Conservation (phyloP, 2,329 filamentous ascomycete genomes). For the Passalora sequoiae region DNA sequence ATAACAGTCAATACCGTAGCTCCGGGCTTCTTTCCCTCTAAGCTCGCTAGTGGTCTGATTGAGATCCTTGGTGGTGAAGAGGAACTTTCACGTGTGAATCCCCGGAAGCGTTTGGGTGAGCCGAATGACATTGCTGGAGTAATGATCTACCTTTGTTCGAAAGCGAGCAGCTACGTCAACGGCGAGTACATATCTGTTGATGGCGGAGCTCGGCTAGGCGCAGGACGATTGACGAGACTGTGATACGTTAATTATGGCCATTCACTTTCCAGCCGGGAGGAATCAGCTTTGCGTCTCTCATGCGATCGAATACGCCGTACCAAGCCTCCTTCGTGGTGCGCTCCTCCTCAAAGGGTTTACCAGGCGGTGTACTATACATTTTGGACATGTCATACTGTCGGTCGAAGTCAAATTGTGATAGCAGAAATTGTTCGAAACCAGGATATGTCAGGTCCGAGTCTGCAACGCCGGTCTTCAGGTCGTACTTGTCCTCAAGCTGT, state of each 20-base stretch:
- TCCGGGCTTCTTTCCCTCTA: conserved; percentile 62
- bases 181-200: conserved; percentile 65
- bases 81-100: conserved; percentile 55
- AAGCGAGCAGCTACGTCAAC: conserved; percentile 65
- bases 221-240: conserved; percentile 24
- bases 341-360: conserved; percentile 40
- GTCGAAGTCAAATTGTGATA: conserved; percentile 40
- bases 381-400: conserved; percentile 44
- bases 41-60: conserved; percentile 69
- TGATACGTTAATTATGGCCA: conserved; percentile 8
- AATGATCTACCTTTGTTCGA: conserved; percentile 65
- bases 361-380: conserved; percentile 34
- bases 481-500: too few relatives aligned
- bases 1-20: conserved; percentile 70
- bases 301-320: conserved; percentile 42
- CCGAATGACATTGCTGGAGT: conserved; percentile 73
- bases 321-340: conserved; percentile 37
- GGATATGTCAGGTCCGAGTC: too few relatives aligned
- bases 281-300: conserved; percentile 41
- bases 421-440: too few relatives aligned
- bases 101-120: conserved; percentile 60
- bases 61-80: conserved; percentile 62
- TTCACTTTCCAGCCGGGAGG: conserved; percentile 23
- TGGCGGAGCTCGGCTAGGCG: conserved; percentile 47
- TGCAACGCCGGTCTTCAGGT: too few relatives aligned